Conservation (phyloP, 2,329 filamentous ascomycete species). For the Knufia fluminis region DNA sequence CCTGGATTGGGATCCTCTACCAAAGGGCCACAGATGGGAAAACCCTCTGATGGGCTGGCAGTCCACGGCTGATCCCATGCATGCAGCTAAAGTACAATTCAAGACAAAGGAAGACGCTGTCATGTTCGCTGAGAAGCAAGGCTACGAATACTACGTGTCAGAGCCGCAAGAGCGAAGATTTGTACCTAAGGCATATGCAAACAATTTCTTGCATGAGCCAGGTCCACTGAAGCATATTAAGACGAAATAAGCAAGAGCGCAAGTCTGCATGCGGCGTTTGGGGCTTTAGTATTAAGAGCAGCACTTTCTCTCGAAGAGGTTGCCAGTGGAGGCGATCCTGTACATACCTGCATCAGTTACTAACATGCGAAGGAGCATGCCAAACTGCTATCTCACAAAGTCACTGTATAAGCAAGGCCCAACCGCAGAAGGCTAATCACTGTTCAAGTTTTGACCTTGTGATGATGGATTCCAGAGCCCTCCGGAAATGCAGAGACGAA, state of each 20-base stretch:
- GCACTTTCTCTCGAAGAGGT: neutral
- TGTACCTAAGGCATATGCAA: slow-evolving; percentile 86
- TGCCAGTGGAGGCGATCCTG: neutral
- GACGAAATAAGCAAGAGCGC: slow-evolving; percentile 54
- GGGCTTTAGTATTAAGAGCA: slow-evolving; percentile 1
- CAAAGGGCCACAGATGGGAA: slow-evolving; percentile 94
- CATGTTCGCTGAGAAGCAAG: slow-evolving; percentile 92
- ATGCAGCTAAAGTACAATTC: slow-evolving; percentile 86
- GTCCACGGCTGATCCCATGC: slow-evolving; percentile 88
- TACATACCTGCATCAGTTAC: neutral
- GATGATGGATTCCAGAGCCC: too few species aligned
- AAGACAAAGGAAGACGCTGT: slow-evolving; percentile 91
- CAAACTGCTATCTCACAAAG: too few species aligned
- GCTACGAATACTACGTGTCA: slow-evolving; percentile 98
- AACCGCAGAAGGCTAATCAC: too few species aligned
- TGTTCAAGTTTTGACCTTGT: too few species aligned
- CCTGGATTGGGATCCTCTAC: slow-evolving; percentile 95
- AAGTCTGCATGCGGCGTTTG: neutral
- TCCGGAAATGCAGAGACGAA: too few species aligned
- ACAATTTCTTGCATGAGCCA: slow-evolving; percentile 82
- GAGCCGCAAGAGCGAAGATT: slow-evolving; percentile 86
- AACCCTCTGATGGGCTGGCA: slow-evolving; percentile 99
- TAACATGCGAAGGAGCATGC: neutral
- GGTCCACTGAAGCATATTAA: slow-evolving; percentile 64
- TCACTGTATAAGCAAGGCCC: too few species aligned